Evolutionary conservation across 169 alveolate species (phyloP), one percentile per base, ranked within the genome.

Genomic region (Plasmodium knowlesi): DNA sequence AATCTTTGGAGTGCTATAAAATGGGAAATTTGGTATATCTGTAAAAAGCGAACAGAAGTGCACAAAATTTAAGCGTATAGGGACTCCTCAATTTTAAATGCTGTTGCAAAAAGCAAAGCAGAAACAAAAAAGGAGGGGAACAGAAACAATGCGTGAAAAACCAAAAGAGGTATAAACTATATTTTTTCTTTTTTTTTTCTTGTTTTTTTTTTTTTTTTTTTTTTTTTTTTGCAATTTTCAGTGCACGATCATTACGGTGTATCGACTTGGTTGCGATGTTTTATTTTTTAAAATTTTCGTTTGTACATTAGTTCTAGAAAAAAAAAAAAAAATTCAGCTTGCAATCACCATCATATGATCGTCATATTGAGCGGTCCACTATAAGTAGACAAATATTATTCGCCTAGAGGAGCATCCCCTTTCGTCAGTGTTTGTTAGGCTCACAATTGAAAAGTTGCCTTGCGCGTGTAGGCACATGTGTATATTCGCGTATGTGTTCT

Each of bases 151-250:
- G 50, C 43, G 41, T 83, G 82, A 41, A 83, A 67, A 70, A 30
- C 39, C 34, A 73, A 34, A 67, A 83, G 50, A 46, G 82, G 73
- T 28, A 41, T 83, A 70, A 22, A 12, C 43, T 39, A 57, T 61
- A 41, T 79, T 80, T 67, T 25, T 25, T 81, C 25, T 81, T 81
- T 79, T 79, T 79, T 79, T 79, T 39, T 79, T 79, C n/a, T 41
- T 82, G 46, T n/a, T n/a, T n/a, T 50, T 82, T 82, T 30, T 79
- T 79, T 80, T 67, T 25, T 25, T 81, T 50, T 81, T 81, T 79
- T 79, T 79, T 79, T 79, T 39, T 79, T 79, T 39, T 41, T 82
- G 46, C 41, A 57, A 50, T 41, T 50, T 67, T 83, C 54, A 25
- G 76, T 74, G 93, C 93, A 85, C 79, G 57, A 57, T 72, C 43